Conservation (phyloP, 345 rosid genomes). For the Heritiera fomes region DNA sequence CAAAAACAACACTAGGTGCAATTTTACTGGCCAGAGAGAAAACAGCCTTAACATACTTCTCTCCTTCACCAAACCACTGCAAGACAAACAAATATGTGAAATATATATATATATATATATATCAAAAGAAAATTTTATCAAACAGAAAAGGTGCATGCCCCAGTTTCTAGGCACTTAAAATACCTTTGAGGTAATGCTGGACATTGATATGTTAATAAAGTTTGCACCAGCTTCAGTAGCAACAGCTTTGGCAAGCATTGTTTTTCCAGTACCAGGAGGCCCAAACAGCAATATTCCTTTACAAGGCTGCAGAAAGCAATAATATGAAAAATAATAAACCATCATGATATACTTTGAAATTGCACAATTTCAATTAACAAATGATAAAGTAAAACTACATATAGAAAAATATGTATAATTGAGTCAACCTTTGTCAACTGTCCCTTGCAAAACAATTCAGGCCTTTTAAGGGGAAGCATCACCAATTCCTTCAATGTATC, state of each 20-base stretch:
- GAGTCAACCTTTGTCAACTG: constrained; percentile 84
- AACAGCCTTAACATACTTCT: constrained; percentile 96
- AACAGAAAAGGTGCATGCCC: not conserved
- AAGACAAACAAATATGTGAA: constrained; percentile 24
- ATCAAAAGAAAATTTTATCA: not conserved
- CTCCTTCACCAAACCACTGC: constrained; percentile 99
- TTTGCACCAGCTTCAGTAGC: constrained; percentile 99
- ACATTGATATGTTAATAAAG: constrained; percentile 99
- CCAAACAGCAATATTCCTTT: constrained; percentile 97
- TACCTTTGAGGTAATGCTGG: constrained; percentile 98
- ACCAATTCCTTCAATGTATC: constrained; percentile 98
- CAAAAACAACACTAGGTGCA: constrained; percentile 95
- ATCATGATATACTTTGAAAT: not conserved
- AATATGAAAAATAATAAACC: constrained; percentile 7
- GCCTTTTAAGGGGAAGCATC: constrained; percentile 99
- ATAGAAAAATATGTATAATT: not conserved
- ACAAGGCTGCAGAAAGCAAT: constrained; percentile 62
- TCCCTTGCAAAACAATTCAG: constrained; percentile 96
- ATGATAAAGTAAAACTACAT: not conserved
- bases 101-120: not conserved
- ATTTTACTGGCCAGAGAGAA: constrained; percentile 98
- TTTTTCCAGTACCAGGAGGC: constrained; percentile 99
- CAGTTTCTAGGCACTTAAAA: not conserved
- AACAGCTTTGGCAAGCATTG: constrained; percentile 99
- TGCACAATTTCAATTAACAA: constrained; percentile 13